These are phyloP conservation scores for Arachis stenosperma DNA, from an alignment of 306 rosid genomes.

Conservation along the genomic window DNA sequence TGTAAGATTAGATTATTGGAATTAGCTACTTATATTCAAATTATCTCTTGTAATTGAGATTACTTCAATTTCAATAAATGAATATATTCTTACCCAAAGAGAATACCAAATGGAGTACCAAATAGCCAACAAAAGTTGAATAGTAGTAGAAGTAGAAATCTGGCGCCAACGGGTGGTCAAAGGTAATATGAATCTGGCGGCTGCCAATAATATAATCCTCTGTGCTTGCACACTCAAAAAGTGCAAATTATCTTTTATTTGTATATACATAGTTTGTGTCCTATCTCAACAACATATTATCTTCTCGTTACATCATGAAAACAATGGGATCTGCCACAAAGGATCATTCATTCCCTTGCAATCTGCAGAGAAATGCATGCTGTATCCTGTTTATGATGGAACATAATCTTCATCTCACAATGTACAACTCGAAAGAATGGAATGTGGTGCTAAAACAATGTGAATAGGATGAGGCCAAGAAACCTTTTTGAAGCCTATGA, in stretches of 20 bases:
- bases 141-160: too few relatives aligned
- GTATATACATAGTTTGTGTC: conserved; percentile 40
- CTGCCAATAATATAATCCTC: conserved; percentile 35
- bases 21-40: too few relatives aligned
- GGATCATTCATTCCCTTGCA: conserved; percentile 26
- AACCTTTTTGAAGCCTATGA: conserved; percentile 40
- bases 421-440: conserved; percentile 62
- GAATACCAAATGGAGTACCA: neutral
- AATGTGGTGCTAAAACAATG: conserved; percentile 46
- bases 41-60: too few relatives aligned
- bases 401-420: conserved; percentile 33
- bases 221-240: conserved; percentile 28
- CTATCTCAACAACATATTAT: conserved; percentile 26
- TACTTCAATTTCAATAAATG: too few relatives aligned
- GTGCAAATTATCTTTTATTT: conserved; percentile 31
- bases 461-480: conserved; percentile 35
- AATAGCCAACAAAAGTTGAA: neutral
- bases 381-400: conserved; percentile 23
- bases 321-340: conserved; percentile 31
- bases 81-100: too few relatives aligned
- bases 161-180: neutral
- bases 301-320: conserved; percentile 37
- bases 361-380: conserved; percentile 32
- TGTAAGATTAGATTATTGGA: too few relatives aligned
- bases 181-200: conserved; percentile 25